A percentile compares a stretch with the other conserved stretches of the same genome.
Conservation (phyloP, 176 grass and related monocot genomes). For the Metroxylon sagu region DNA sequence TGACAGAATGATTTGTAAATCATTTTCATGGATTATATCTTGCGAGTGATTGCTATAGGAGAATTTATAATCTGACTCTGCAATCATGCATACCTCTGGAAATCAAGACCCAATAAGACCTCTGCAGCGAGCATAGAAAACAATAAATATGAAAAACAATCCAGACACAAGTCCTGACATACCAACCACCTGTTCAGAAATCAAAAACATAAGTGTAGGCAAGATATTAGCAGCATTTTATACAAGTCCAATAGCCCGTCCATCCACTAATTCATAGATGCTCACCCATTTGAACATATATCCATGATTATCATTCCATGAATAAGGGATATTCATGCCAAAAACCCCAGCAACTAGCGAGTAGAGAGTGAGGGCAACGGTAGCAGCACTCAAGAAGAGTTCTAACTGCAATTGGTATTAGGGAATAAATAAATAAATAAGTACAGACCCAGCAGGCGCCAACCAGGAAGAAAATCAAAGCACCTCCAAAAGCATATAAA, state of each 20-base stretch:
- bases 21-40: too few relatives aligned
- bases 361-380: slow-evolving; percentile 16
- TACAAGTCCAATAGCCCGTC: neutral
- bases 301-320: slow-evolving; percentile 13
- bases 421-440: neutral
- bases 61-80: too few relatives aligned
- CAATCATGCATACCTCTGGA: neutral
- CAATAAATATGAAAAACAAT: neutral
- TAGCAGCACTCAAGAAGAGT: slow-evolving; percentile 19
- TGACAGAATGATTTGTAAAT: too few relatives aligned
- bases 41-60: too few relatives aligned
- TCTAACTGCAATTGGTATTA: slow-evolving; percentile 4
- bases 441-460: too few relatives aligned
- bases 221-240: neutral
- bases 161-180: neutral
- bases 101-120: slow-evolving; percentile 21
- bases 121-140: slow-evolving; percentile 9
- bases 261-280: neutral
- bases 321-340: slow-evolving; percentile 22
- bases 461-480: too few relatives aligned
- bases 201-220: neutral
- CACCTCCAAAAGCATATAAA: too few relatives aligned
- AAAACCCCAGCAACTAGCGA: slow-evolving; percentile 18
- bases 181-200: slow-evolving; percentile 11
- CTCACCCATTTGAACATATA: slow-evolving; percentile 4